Base-by-base conservation (phyloP, 139 green algal species). In the Nannochloris sp. region DNA sequence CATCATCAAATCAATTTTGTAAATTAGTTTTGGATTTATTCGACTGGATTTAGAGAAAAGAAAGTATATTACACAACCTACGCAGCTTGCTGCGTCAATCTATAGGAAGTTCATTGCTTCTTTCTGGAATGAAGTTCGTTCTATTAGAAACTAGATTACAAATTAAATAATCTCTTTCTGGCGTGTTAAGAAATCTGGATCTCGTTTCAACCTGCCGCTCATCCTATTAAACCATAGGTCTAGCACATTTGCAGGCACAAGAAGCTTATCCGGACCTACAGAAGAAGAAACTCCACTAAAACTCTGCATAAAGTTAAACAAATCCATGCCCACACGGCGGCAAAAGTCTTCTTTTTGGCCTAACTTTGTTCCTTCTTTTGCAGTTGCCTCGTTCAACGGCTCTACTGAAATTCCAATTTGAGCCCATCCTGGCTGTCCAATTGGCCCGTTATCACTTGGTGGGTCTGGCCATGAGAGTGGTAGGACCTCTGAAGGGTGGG, bases 281-380 rank as follows among this genome's bases (percentile, higher is more conserved):
- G 57, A 39, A 14, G 6, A 24, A 36, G 64, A 60, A 42, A 78
- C 62, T 9, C 54, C 54, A n/a, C 60, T 59, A 63, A 68, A 77
- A 32, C 58, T 62, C 46, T 74, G 65, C 75, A 82, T 82, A 46
- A 66, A 82, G 13, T 67, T 63, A 57, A 73, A 81, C 24, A 81
- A 58, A 67, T 81, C 69, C 32, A 71, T 33, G 1, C 61, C 69
- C n/a, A 90, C 81, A 6, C 74, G 51, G 56, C 79, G 76, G 4
- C 70, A 80, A 64, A 84, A 88, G 14, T 83, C 67, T 35, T 78
- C 46, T 48, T 83, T 84, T 30, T 68, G 71, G 1, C 70, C 82
- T 25, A 86, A 36, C 31, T 75, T 66, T 32, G 32, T 45, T 44
- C 66, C 60, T 54, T 83, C 74, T 44, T 78, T 79, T 3, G 46